Evolutionary conservation across 2,329 filamentous ascomycete genomes (phyloP).

Genomic region (Emydomyces testavorans): DNA sequence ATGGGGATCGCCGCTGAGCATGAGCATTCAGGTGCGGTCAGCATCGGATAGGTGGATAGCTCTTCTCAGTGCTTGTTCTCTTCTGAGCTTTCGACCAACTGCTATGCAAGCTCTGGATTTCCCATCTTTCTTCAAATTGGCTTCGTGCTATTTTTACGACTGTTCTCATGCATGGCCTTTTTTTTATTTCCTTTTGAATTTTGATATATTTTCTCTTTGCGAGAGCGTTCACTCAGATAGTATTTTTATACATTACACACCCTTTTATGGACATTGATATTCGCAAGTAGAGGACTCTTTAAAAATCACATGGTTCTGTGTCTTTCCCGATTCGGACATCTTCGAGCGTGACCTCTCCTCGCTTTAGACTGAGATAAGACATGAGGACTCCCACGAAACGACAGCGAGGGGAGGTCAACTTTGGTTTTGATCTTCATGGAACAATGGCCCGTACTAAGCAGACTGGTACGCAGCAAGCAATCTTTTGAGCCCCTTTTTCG

Average conservation of each 20-base stretch:
- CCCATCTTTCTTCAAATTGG: neutral
- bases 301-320: conserved; percentile 4
- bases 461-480: conserved; percentile 1
- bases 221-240: neutral
- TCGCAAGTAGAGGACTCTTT: no score
- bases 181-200: neutral
- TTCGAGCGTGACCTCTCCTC: no score
- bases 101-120: neutral
- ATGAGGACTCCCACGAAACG: no score
- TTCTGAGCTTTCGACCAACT: neutral
- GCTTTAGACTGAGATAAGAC: no score
- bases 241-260: neutral
- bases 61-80: neutral
- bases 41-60: neutral
- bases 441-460: conserved; percentile 5
- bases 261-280: no score
- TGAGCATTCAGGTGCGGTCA: neutral
- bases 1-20: neutral
- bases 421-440: neutral
- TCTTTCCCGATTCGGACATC: neutral
- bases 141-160: no score
- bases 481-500: no score
- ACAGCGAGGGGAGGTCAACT: neutral
- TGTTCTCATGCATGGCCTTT: no score
- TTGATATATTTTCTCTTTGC: conserved; percentile 3